Conservation (phyloP, 306 rosid genomes). For the Prunus padus region DNA sequence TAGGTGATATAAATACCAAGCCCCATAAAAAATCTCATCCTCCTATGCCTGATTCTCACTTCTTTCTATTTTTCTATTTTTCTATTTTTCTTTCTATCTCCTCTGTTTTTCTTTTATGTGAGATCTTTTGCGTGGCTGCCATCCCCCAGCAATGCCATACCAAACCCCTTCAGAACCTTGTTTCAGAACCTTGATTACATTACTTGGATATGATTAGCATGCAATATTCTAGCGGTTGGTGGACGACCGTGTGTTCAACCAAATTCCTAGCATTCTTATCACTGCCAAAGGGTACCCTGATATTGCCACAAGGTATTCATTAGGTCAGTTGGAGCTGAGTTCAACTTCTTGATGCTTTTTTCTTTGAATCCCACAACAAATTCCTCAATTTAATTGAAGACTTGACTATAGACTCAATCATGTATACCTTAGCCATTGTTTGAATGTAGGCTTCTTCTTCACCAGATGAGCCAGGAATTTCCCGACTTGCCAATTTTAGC, state of each 20-base stretch:
- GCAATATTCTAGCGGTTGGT: constrained; percentile 80
- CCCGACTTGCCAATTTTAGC: constrained; percentile 82
- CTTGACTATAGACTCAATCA: not conserved
- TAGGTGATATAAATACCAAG: too few species aligned
- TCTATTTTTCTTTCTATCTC: too few species aligned
- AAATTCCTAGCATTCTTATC: constrained; percentile 86
- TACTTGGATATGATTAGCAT: constrained; percentile 51
- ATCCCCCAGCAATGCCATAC: too few species aligned
- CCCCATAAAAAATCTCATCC: too few species aligned
- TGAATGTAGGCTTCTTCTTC: constrained; percentile 65
- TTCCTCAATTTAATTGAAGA: not conserved
- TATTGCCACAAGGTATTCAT: constrained; percentile 83
- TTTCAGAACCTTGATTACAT: too few species aligned
- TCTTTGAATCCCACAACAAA: not conserved
- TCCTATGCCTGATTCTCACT: too few species aligned
- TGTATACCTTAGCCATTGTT: not conserved
- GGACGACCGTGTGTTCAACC: constrained; percentile 75
- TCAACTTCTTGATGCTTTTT: not conserved
- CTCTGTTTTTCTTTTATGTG: too few species aligned
- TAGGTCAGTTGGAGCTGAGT: constrained; percentile 19
- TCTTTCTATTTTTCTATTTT: too few species aligned
- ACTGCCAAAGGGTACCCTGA: constrained; percentile 96
- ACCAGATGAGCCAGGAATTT: constrained; percentile 64
- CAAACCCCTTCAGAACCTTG: too few species aligned
- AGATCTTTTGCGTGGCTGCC: too few species aligned